Conservation (phyloP, 2,329 filamentous ascomycete species). For the Trichoderma sp. region DNA sequence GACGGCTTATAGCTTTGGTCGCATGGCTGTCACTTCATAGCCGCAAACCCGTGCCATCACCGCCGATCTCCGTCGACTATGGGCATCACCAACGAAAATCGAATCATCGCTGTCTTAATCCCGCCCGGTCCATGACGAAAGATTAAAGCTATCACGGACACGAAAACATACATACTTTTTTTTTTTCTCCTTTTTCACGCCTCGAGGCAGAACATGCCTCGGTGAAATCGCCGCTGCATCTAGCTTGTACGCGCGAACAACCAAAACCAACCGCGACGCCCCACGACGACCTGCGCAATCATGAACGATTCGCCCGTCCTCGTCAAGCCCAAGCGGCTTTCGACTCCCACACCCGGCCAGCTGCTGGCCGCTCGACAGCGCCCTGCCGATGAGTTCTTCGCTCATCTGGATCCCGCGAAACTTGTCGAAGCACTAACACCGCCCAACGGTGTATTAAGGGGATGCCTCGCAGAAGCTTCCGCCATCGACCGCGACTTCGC, state of each 20-base stretch:
- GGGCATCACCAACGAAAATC: slow-evolving; percentile 30
- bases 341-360: slow-evolving; percentile 32
- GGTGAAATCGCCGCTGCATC: slow-evolving; percentile 14
- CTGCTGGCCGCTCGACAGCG: slow-evolving; percentile 51
- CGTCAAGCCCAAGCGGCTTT: slow-evolving; percentile 39
- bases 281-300: slow-evolving; percentile 41
- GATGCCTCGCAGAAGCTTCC: slow-evolving; percentile 64
- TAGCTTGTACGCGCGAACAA: slow-evolving; percentile 16
- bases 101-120: slow-evolving; percentile 26
- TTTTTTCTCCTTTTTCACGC: neutral
- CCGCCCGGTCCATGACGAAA: slow-evolving; percentile 27
- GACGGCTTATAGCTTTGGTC: slow-evolving; percentile 20
- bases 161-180: neutral
- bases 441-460: slow-evolving; percentile 54
- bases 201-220: slow-evolving; percentile 25
- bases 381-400: slow-evolving; percentile 59
- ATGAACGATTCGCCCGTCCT: slow-evolving; percentile 42
- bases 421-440: slow-evolving; percentile 62
- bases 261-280: slow-evolving; percentile 20
- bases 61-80: slow-evolving; percentile 30
- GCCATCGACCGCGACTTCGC: slow-evolving; percentile 70
- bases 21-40: slow-evolving; percentile 24
- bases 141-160: neutral
- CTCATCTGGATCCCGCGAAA: slow-evolving; percentile 60
- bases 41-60: slow-evolving; percentile 17